phyloP scores from a whole-genome alignment of 352 stramenopile genomes.

The Globisporangium acanthophoron region DNA sequence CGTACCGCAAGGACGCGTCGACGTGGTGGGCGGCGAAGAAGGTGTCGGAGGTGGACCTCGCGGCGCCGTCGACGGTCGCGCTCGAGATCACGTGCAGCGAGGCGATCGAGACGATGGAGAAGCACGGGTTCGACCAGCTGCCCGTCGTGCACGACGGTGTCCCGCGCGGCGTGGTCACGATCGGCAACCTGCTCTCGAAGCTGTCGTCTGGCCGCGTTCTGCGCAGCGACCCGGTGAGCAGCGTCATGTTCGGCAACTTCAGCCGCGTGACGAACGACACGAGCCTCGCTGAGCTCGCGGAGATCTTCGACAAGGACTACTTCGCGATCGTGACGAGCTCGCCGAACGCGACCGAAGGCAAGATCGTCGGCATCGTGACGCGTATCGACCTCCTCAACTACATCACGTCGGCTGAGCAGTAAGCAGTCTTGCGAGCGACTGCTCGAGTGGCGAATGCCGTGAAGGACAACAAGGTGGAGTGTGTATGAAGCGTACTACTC shows the following conservation, averaged over 20 bases:
- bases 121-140: slow-evolving; percentile 85
- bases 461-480: too few species aligned
- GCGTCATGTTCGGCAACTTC: slow-evolving; percentile 94
- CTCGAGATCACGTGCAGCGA: slow-evolving; percentile 85
- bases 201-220: slow-evolving; percentile 84
- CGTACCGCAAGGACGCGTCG: slow-evolving; percentile 22
- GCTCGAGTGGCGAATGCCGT: too few species aligned
- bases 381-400: slow-evolving; percentile 96
- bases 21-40: slow-evolving; percentile 92
- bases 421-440: not conserved
- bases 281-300: slow-evolving; percentile 84
- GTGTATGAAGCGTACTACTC: too few species aligned
- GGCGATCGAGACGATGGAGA: slow-evolving; percentile 90
- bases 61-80: slow-evolving; percentile 84
- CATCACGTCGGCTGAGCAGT: slow-evolving; percentile 60
- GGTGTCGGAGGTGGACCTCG: slow-evolving; percentile 66
- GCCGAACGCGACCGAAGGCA: slow-evolving; percentile 49
- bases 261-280: slow-evolving; percentile 83
- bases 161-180: slow-evolving; percentile 91
- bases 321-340: slow-evolving; percentile 86
- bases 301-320: slow-evolving; percentile 95
- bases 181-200: slow-evolving; percentile 92
- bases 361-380: slow-evolving; percentile 91
- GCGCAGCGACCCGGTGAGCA: slow-evolving; percentile 73
- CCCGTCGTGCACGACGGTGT: slow-evolving; percentile 66